Conservation (phyloP, 345 rosid genomes). For the Lumnitzera racemosa region DNA sequence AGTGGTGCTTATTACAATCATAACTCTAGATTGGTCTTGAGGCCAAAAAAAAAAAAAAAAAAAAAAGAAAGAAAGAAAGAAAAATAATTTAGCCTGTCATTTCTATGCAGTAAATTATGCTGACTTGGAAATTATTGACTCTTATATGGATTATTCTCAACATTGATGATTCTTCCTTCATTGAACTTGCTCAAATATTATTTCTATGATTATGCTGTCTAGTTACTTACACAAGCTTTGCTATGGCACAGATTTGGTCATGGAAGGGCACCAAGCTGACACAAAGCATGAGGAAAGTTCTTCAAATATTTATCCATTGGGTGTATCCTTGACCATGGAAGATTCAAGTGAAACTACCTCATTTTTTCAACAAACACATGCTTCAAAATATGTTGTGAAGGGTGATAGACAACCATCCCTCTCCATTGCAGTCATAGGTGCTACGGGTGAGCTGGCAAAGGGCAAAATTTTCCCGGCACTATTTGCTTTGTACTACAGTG, state of each 20-base stretch:
- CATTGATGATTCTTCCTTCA: no score
- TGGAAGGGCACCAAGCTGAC: neutral
- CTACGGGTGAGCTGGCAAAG: conserved; percentile 69
- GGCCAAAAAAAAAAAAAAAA: no score
- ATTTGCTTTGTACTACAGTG: conserved; percentile 69
- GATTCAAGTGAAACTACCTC: conserved; percentile 8
- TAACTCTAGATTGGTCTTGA: neutral
- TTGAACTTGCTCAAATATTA: no score
- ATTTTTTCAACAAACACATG: conserved; percentile 13
- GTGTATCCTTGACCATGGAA: conserved; percentile 9
- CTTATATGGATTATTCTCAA: no score
- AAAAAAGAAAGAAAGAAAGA: no score
- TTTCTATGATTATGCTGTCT: no score
- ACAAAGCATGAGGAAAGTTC: conserved; percentile 16
- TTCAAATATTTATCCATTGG: conserved; percentile 5
- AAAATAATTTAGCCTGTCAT: no score
- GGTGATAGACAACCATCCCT: conserved; percentile 38
- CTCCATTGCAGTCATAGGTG: conserved; percentile 70
- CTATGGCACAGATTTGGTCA: no score
- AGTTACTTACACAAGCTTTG: no score
- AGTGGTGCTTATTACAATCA: conserved; percentile 13
- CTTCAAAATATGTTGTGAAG: conserved; percentile 19
- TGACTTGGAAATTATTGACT: no score
- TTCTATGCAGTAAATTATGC: no score
- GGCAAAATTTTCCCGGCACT: conserved; percentile 61